These are phyloP conservation scores for Microdochium paspali DNA, from an alignment of 2,329 filamentous ascomycete species.

Conservation along the genomic window DNA sequence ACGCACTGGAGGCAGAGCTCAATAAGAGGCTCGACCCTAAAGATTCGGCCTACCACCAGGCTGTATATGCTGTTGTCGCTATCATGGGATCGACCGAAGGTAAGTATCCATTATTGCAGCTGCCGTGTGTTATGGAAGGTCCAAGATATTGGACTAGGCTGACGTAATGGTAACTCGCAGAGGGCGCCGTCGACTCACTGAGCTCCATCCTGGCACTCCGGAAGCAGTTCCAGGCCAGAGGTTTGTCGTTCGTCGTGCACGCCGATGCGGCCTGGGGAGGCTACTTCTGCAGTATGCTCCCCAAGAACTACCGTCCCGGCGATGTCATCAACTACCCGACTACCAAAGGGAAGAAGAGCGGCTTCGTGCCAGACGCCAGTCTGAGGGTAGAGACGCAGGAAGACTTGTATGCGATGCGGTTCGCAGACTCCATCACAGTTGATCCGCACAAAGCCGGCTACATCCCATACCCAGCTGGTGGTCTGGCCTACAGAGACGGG, in stretches of 20 bases:
- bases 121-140: no score
- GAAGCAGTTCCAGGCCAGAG: constrained; percentile 26
- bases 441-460: constrained; percentile 39
- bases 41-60: constrained; percentile 14
- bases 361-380: constrained; percentile 24
- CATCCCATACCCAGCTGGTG: constrained; percentile 34
- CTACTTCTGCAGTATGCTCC: constrained; percentile 36
- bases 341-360: constrained; percentile 14
- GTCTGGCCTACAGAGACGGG: constrained; percentile 31
- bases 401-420: constrained; percentile 26
- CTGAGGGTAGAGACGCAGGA: constrained; percentile 24
- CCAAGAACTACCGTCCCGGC: constrained; percentile 16
- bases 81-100: constrained; percentile 37
- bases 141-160: no score
- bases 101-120: no score
- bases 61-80: constrained; percentile 32
- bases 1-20: constrained; percentile 20
- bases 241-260: constrained; percentile 35
- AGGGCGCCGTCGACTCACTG: constrained; percentile 34
- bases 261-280: constrained; percentile 40
- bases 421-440: constrained; percentile 34
- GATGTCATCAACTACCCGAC: constrained; percentile 15
- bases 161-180: no score
- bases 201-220: constrained; percentile 26
- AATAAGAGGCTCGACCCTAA: constrained; percentile 15